phyloP scores from a whole-genome alignment of 2,329 filamentous ascomycete species.

The Cladophialophora psammophila region DNA sequence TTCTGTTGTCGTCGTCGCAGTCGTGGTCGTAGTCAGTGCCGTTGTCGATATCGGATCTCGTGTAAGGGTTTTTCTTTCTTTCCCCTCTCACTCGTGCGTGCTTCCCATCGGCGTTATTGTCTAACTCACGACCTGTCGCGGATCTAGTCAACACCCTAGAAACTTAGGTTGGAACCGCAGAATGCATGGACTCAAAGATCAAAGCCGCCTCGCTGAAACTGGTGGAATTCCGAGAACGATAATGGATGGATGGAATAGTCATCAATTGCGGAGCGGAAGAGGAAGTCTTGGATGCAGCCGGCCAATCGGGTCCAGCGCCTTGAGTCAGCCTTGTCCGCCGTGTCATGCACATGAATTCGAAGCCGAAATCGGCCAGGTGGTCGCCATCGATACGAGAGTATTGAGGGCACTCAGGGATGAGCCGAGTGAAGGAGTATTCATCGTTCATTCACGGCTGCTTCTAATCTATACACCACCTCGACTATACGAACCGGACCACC shows the following conservation, averaged over 20 bases:
- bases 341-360: not conserved
- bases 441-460: not conserved
- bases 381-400: too few relatives aligned
- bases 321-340: not conserved
- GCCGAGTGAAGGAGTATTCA: not conserved
- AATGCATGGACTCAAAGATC: not conserved
- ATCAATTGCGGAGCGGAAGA: not conserved
- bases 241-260: not conserved
- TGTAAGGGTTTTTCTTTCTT: not conserved
- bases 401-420: not conserved
- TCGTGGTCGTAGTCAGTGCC: not conserved
- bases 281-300: not conserved
- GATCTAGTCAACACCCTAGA: not conserved
- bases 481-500: not conserved
- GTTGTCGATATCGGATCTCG: not conserved
- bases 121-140: not conserved
- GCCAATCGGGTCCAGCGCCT: not conserved
- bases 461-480: constrained; percentile 1
- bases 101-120: not conserved
- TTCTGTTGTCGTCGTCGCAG: not conserved
- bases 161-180: not conserved
- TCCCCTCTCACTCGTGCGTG: not conserved
- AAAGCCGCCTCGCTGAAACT: not conserved
- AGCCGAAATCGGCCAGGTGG: too few relatives aligned
- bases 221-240: not conserved